Evolutionary conservation across 2,329 filamentous ascomycete genomes (phyloP).

Genomic region (Talaromyces islandicus): DNA sequence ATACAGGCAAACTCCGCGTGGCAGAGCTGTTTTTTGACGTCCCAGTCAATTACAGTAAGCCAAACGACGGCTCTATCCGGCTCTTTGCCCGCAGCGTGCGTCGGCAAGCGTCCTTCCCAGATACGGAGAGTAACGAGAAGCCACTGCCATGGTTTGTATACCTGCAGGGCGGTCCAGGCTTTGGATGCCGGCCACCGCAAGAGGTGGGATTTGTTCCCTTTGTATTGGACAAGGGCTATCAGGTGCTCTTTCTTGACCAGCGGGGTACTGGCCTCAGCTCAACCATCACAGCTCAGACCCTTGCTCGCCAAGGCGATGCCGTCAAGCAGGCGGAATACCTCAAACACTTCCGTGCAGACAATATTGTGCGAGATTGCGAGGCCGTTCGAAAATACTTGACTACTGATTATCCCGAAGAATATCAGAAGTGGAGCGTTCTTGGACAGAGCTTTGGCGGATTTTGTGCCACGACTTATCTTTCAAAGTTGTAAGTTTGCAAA

Average conservation of each 20-base stretch:
- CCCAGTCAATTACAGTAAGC: slow-evolving; percentile 68
- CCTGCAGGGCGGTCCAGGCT: slow-evolving; percentile 80
- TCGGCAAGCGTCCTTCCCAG: slow-evolving; percentile 50
- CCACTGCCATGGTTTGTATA: slow-evolving; percentile 61
- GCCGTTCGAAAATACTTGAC: slow-evolving; percentile 74
- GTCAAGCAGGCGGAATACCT: slow-evolving; percentile 72
- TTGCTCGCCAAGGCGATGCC: slow-evolving; percentile 59
- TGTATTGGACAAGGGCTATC: slow-evolving; percentile 74
- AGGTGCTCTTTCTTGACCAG: slow-evolving; percentile 81
- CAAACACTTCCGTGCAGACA: slow-evolving; percentile 80
- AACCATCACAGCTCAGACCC: slow-evolving; percentile 67
- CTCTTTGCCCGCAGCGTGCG: slow-evolving; percentile 72
- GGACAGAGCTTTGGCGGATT: slow-evolving; percentile 94
- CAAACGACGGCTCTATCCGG: slow-evolving; percentile 55
- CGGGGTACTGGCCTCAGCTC: slow-evolving; percentile 81
- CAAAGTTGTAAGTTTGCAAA: slow-evolving; percentile 50
- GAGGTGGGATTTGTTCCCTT: slow-evolving; percentile 63
- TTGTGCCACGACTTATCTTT: slow-evolving; percentile 76
- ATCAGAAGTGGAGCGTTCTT: slow-evolving; percentile 76
- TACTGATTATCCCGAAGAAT: slow-evolving; percentile 59
- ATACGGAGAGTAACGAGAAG: slow-evolving; percentile 37
- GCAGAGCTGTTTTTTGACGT: slow-evolving; percentile 85
- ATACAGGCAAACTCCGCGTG: slow-evolving; percentile 63
- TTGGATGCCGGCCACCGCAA: slow-evolving; percentile 69
- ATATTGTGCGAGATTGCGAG: slow-evolving; percentile 82